Percentiles rank a stretch among this genome's conserved stretches.
Conservation (phyloP, 495 filamentous ascomycete genomes). For the Penicillium verhagenii region DNA sequence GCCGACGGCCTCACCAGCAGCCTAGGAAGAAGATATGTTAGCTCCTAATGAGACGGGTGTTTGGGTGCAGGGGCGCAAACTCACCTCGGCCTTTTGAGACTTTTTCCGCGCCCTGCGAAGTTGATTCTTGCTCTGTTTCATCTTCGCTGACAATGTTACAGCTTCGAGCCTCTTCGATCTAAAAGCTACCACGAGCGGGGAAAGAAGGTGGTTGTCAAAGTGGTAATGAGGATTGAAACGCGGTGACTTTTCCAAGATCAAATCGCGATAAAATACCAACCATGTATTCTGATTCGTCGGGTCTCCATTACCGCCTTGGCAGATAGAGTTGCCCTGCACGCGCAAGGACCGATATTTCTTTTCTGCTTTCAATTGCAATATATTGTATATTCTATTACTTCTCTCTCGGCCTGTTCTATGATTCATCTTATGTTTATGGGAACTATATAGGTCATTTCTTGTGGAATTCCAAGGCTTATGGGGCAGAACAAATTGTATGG, state of each 20-base stretch:
- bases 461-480: background rate
- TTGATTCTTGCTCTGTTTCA: constrained; percentile 80
- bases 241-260: background rate
- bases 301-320: background rate
- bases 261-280: background rate
- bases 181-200: background rate
- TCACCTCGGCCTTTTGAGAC: constrained; percentile 59
- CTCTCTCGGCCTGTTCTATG: too few species aligned
- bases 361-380: background rate
- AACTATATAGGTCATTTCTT: too few species aligned
- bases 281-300: background rate
- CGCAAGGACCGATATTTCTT: too few species aligned
- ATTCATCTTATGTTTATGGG: too few species aligned
- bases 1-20: constrained; percentile 1
- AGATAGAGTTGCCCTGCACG: too few species aligned
- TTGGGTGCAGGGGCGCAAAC: constrained; percentile 6
- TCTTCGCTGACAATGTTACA: constrained; percentile 7
- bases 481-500: background rate
- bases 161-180: background rate
- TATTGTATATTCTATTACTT: too few species aligned
- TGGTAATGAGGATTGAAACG: background rate
- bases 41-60: background rate
- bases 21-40: constrained; percentile 16
- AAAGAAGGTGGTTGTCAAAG: background rate
- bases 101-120: constrained; percentile 87